A percentile compares a stretch with the other conserved stretches of the same genome.
Conservation (phyloP, 306 rosid species). For the Lagenaria siceraria region DNA sequence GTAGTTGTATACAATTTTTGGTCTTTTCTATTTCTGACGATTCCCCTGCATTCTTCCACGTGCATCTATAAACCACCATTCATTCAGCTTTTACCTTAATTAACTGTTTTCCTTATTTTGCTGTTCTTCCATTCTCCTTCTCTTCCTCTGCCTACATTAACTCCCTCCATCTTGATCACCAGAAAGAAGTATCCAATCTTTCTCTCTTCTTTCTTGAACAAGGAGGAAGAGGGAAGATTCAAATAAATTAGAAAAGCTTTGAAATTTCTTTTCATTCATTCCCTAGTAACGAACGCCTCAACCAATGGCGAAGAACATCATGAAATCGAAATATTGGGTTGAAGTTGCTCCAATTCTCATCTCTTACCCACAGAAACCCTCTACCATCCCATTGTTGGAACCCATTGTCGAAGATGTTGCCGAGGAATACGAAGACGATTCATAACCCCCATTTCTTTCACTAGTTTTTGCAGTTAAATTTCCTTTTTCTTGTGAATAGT, state of each 20-base stretch:
- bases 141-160: not conserved
- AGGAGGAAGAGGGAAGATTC: constrained; percentile 7
- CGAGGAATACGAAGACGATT: constrained; percentile 7
- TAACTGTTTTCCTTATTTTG: not conserved
- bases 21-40: not conserved
- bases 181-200: not conserved
- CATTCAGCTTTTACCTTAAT: not conserved
- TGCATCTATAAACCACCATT: not conserved
- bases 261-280: not conserved
- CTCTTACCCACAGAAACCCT: constrained; percentile 34
- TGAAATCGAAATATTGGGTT: constrained; percentile 27
- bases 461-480: not conserved
- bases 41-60: not conserved
- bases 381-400: constrained; percentile 45
- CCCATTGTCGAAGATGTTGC: constrained; percentile 22
- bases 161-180: not conserved
- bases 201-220: not conserved
- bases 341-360: constrained; percentile 48
- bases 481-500: not conserved
- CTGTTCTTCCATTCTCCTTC: not conserved
- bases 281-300: not conserved
- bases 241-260: not conserved
- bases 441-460: not conserved
- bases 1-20: not conserved
- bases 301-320: constrained; percentile 31